phyloP scores from a whole-genome alignment of 345 rosid species.

The Clausena lansium region DNA sequence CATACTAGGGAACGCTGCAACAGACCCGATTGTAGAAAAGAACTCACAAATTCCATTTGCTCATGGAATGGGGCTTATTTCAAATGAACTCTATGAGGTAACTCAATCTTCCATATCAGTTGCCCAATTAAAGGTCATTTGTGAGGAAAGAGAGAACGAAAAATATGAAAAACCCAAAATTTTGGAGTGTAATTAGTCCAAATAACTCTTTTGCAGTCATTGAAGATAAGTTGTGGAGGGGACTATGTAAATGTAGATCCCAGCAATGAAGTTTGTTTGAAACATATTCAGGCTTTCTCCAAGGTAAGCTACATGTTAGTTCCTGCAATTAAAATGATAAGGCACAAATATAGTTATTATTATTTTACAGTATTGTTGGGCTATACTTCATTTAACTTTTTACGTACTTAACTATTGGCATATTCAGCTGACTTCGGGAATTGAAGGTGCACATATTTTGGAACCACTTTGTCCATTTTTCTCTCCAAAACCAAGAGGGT shows the following conservation, averaged over 20 bases:
- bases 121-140: background rate
- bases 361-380: background rate
- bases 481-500: constrained; percentile 29
- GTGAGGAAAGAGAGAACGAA: background rate
- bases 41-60: constrained; percentile 48
- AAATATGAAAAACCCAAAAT: background rate
- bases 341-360: background rate
- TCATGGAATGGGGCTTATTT: constrained; percentile 68
- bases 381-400: background rate
- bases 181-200: background rate
- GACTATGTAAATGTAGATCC: constrained; percentile 31
- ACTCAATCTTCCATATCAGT: background rate
- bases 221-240: constrained; percentile 45
- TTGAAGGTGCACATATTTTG: constrained; percentile 30
- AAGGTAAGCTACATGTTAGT: constrained; percentile 18
- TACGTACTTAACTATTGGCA: background rate
- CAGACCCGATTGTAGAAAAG: constrained; percentile 26
- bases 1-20: constrained; percentile 50
- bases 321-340: too few relatives aligned
- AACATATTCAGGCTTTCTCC: constrained; percentile 15
- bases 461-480: constrained; percentile 32
- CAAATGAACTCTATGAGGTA: constrained; percentile 69
- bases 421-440: constrained; percentile 35
- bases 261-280: constrained; percentile 37
- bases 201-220: constrained; percentile 25